phyloP scores from a whole-genome alignment of 768 basidiomycete genomes.

The Termitomyces titanicus region DNA sequence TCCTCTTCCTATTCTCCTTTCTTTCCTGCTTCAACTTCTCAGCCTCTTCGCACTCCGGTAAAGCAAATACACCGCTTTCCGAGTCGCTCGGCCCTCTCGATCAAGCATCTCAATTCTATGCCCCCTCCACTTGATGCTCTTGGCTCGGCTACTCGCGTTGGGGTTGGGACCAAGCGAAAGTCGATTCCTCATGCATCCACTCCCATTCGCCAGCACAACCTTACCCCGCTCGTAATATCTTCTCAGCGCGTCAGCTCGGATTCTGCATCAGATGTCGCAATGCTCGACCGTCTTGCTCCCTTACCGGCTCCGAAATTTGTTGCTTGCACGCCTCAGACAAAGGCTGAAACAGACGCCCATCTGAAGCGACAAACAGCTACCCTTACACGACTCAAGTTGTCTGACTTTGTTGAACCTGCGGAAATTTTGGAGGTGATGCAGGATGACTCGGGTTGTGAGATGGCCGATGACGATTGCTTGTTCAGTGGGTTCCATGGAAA shows the following conservation, averaged over 20 bases:
- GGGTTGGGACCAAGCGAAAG: slow-evolving; percentile 65
- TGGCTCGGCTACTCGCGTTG: slow-evolving; percentile 26
- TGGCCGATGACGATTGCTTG: slow-evolving; percentile 36
- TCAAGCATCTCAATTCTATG: slow-evolving; percentile 29
- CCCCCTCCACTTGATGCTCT: slow-evolving; percentile 19
- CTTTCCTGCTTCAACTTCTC: slow-evolving; percentile 39
- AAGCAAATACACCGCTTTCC: slow-evolving; percentile 42
- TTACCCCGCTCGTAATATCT: slow-evolving; percentile 47
- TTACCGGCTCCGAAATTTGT: slow-evolving; percentile 49
- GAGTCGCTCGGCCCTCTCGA: slow-evolving; percentile 39
- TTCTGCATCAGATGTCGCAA: slow-evolving; percentile 31
- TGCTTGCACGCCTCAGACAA: slow-evolving; percentile 45
- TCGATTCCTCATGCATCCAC: slow-evolving; percentile 48
- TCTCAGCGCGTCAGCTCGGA: slow-evolving; percentile 26
- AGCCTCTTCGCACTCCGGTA: slow-evolving; percentile 58
- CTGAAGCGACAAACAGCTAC: slow-evolving; percentile 57
- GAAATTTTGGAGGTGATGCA: slow-evolving; percentile 38
- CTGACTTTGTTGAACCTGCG: slow-evolving; percentile 47
- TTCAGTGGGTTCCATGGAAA: slow-evolving; percentile 29
- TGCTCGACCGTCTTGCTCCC: slow-evolving; percentile 53
- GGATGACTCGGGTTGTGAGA: slow-evolving; percentile 52
- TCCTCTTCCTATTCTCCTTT: slow-evolving; percentile 38
- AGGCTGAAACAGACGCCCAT: slow-evolving; percentile 50
- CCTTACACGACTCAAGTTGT: slow-evolving; percentile 56
- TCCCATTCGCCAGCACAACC: slow-evolving; percentile 48